A percentile compares a stretch with the other conserved stretches of the same genome.
These are phyloP conservation scores for Kuraishia hungarica DNA, from an alignment of 805 yeast genomes.

Conservation along the genomic window DNA sequence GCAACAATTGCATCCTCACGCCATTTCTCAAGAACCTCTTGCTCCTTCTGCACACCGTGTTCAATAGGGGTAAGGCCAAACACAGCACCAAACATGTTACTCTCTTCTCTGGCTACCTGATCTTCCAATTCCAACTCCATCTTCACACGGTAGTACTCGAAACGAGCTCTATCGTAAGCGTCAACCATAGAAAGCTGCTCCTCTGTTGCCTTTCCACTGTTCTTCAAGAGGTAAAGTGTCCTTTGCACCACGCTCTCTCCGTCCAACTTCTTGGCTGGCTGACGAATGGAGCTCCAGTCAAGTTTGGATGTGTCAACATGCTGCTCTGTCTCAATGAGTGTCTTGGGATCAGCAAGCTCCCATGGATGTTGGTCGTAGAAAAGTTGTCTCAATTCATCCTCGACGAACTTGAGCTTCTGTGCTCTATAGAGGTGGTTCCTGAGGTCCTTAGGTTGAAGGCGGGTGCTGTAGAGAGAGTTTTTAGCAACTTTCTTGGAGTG, in stretches of 20 bases:
- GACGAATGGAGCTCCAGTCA: slow-evolving; percentile 79
- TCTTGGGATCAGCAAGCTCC: slow-evolving; percentile 90
- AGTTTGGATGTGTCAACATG: slow-evolving; percentile 33
- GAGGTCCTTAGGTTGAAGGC: slow-evolving; percentile 28
- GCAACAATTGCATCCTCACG: slow-evolving; percentile 56
- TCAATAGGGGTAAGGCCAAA: slow-evolving; percentile 56
- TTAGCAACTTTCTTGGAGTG: slow-evolving; percentile 9
- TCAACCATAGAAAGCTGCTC: slow-evolving; percentile 32
- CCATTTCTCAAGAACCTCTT: slow-evolving; percentile 66
- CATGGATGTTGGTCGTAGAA: slow-evolving; percentile 95
- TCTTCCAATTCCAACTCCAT: slow-evolving; percentile 74
- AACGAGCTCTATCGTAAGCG: slow-evolving; percentile 81
- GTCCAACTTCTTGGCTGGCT: slow-evolving; percentile 65
- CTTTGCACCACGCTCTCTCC: slow-evolving; percentile 87
- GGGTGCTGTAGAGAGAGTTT: slow-evolving; percentile 34
- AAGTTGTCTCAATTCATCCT: slow-evolving; percentile 74
- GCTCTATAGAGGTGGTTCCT: slow-evolving; percentile 38
- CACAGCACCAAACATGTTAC: slow-evolving; percentile 76
- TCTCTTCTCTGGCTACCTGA: slow-evolving; percentile 72
- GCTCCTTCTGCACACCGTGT: slow-evolving; percentile 65
- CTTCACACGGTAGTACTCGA: slow-evolving; percentile 80
- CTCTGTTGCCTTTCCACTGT: slow-evolving; percentile 14
- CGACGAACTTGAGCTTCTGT: slow-evolving; percentile 48
- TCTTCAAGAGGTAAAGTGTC: slow-evolving; percentile 43
- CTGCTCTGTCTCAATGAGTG: slow-evolving; percentile 68